These are phyloP conservation scores for Picea glauca DNA, from an alignment of 75 land plant species.

Conservation along the genomic window DNA sequence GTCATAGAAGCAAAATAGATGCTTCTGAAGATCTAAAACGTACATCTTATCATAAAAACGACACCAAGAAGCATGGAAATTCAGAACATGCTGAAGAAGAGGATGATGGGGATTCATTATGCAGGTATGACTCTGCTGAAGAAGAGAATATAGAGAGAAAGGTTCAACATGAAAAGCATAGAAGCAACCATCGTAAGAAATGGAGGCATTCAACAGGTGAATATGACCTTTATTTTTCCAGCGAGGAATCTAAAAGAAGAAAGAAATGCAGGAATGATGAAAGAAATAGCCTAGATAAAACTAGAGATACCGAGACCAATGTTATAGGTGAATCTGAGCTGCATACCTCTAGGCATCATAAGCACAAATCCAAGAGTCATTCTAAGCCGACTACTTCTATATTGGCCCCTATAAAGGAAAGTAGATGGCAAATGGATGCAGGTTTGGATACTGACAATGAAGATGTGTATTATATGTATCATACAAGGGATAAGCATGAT, in stretches of 20 bases:
- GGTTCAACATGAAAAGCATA: conserved; percentile 14
- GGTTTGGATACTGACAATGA: conserved; percentile 8
- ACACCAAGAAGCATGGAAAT: conserved; percentile 13
- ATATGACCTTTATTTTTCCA: conserved; percentile 16
- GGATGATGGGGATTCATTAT: conserved; percentile 11
- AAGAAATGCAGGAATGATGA: conserved; percentile 19
- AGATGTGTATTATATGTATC: conserved; percentile 10
- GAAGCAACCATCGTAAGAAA: conserved; percentile 8
- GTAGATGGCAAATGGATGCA: conserved; percentile 25
- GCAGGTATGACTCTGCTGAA: not conserved
- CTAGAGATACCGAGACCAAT: conserved; percentile 18
- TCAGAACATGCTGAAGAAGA: conserved; percentile 8
- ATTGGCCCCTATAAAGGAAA: conserved; percentile 16
- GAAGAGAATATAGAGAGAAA: conserved; percentile 12
- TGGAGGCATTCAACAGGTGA: conserved; percentile 21
- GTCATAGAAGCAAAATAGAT: conserved; percentile 13
- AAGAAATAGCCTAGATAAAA: conserved; percentile 21
- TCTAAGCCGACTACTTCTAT: conserved; percentile 16
- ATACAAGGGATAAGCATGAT: conserved; percentile 7
- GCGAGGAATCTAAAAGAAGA: conserved; percentile 13
- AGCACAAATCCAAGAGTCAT: conserved; percentile 18
- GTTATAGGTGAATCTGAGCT: conserved; percentile 14
- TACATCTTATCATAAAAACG: conserved; percentile 16
- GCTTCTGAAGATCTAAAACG: conserved; percentile 4
- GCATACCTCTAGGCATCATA: conserved; percentile 6